phyloP scores from a whole-genome alignment of 192 early-diverging fungal genomes.

The Mortierella alpina region DNA sequence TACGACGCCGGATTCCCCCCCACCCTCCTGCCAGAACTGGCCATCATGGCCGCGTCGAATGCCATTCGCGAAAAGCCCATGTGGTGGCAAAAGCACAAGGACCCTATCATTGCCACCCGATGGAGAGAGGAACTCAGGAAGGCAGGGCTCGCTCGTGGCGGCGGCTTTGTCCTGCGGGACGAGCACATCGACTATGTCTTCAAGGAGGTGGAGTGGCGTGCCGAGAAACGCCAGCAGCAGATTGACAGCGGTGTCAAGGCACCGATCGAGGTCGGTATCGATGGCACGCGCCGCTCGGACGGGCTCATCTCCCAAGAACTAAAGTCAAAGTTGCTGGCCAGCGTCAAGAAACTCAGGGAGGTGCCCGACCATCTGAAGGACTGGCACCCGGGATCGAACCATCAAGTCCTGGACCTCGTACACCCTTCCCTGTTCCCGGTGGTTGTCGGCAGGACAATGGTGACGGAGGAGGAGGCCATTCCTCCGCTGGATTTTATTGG shows the following conservation, averaged over 20 bases:
- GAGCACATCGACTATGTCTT: conserved; percentile 57
- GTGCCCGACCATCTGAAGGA: conserved; percentile 45
- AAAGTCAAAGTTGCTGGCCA: conserved; percentile 24
- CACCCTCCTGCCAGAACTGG: conserved; percentile 26
- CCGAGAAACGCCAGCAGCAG: conserved; percentile 50
- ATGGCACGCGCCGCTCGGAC: conserved; percentile 37
- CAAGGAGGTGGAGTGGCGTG: conserved; percentile 56
- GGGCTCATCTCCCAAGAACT: conserved; percentile 41
- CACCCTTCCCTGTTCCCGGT: conserved; percentile 66
- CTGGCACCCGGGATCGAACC: conserved; percentile 59
- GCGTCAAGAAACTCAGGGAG: conserved; percentile 50
- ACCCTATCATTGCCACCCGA: conserved; percentile 21
- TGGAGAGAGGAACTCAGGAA: conserved; percentile 17
- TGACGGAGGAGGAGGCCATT: conserved; percentile 10
- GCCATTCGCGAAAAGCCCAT: conserved; percentile 52
- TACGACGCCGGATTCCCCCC: conserved; percentile 26
- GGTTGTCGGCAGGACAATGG: conserved; percentile 8
- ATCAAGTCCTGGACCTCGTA: conserved; percentile 64
- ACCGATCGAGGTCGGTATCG: conserved; percentile 10
- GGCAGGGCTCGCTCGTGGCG: not conserved
- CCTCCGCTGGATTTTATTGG: conserved; percentile 9
- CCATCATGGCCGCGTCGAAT: conserved; percentile 22
- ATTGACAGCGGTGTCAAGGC: not conserved
- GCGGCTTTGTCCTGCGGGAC: conserved; percentile 28
- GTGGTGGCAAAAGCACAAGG: conserved; percentile 52